These are phyloP conservation scores for Cryptococcus sp. DNA, from an alignment of 1,284 basidiomycete genomes.

Conservation along the genomic window DNA sequence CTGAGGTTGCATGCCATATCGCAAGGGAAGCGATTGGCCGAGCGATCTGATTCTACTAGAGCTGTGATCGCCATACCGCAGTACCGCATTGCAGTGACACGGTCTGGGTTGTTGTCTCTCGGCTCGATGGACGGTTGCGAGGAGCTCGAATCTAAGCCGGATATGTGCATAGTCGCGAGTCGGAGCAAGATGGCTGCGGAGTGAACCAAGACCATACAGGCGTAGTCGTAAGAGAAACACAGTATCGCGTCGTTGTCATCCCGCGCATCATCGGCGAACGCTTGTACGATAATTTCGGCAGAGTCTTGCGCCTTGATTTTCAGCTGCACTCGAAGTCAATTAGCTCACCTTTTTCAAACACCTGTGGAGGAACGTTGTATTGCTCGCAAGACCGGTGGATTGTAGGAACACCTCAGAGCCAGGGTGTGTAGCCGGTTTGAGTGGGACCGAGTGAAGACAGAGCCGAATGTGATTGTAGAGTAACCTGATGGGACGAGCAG, in stretches of 20 bases:
- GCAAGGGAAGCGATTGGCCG: conserved; percentile 24
- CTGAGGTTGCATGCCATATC: conserved; percentile 30
- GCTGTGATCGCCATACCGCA: conserved; percentile 26
- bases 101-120: conserved; percentile 10
- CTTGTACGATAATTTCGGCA: conserved; percentile 21
- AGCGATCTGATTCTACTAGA: conserved; percentile 25
- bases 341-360: conserved; percentile 23
- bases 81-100: conserved; percentile 18
- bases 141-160: neutral
- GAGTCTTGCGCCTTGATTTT: conserved; percentile 17
- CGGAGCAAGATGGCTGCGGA: conserved; percentile 21
- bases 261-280: conserved; percentile 22
- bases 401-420: conserved; percentile 13
- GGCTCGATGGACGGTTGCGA: neutral
- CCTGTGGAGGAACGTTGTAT: neutral
- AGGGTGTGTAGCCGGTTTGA: conserved; percentile 21
- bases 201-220: conserved; percentile 25
- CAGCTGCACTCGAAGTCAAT: neutral
- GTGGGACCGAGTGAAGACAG: conserved; percentile 22
- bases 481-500: conserved; percentile 17
- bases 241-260: conserved; percentile 20
- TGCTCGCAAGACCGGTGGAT: neutral
- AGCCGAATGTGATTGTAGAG: conserved; percentile 29
- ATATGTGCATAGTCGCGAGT: conserved; percentile 10
- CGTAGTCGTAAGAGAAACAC: conserved; percentile 26